Base-by-base conservation (phyloP, 352 stramenopile genomes). In the Globisporangium polare region DNA sequence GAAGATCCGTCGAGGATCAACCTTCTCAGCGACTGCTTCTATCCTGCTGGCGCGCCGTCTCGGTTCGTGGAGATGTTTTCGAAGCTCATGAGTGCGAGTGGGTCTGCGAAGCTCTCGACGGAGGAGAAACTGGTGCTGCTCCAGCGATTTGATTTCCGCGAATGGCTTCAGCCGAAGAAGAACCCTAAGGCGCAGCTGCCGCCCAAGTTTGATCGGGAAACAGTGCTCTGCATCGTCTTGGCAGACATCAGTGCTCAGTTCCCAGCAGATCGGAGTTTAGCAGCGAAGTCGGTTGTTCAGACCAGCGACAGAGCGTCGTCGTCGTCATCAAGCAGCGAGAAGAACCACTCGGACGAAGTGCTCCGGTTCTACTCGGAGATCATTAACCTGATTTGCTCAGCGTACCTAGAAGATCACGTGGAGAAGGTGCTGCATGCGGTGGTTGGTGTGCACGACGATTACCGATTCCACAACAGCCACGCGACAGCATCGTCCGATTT, bases 41-140 rank as follows among this genome's bases (percentile, higher is more conserved):
- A 76, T 24, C 87, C 87, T 2, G 80, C 85, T 15, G 74, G 80
- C 6, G 85, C 85, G 1, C 83, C 85, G 8, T 78, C 77, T 6
- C 73, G 77, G 22, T 95, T 94, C 58, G 87, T 94, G 8, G 83
- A 94, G 56, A 93, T 94, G 81, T 95, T 95, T 64, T 88, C 85
- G 0, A 95, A 82, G 59, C 59, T 95, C 17, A 90, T 94, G 85
- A 93, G 80, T 67, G 62, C 77, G 7, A 92, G 77, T 35, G 74
- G 74, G 24, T 83, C 83, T 0, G 75, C 80, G 0, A 88, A 89
- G 56, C 66, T 95, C 0, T 85, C 83, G 0, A 82, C 57, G 33
- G 78, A 90, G 60, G 78, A 94, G 29, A 92, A 92, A 58, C 58
- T 94, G 22, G 68, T 80, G 31, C 49, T 95, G 43, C 65, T 95